Evolutionary conservation across 495 filamentous ascomycete species (phyloP).

Genomic region (Penicillium pancosmium): DNA sequence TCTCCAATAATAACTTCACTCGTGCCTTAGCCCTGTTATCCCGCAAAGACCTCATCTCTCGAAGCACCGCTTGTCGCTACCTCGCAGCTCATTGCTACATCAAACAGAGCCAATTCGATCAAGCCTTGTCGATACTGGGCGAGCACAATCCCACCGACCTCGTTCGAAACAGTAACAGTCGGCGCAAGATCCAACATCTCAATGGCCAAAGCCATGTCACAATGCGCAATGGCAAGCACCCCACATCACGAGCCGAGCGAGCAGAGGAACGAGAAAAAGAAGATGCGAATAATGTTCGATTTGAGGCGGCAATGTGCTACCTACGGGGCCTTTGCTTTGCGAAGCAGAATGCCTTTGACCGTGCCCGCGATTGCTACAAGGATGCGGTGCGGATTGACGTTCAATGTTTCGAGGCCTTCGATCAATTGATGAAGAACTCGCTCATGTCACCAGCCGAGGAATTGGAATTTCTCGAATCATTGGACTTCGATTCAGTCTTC

Average conservation of each 20-base stretch:
- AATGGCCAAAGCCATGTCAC: slow-evolving; percentile 54
- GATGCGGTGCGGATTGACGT: slow-evolving; percentile 95
- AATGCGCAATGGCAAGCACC: slow-evolving; percentile 47
- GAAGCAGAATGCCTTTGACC: slow-evolving; percentile 96
- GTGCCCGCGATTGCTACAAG: slow-evolving; percentile 97
- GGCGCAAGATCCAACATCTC: slow-evolving; percentile 60
- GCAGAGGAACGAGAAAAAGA: slow-evolving; percentile 68
- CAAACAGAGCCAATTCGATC: slow-evolving; percentile 84
- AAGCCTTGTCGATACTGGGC: slow-evolving; percentile 84
- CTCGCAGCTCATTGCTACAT: slow-evolving; percentile 92
- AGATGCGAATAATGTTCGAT: slow-evolving; percentile 71
- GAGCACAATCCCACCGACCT: slow-evolving; percentile 91
- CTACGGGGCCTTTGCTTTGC: slow-evolving; percentile 91
- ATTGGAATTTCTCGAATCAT: slow-evolving; percentile 84
- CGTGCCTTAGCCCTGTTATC: slow-evolving; percentile 82
- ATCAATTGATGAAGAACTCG: slow-evolving; percentile 95
- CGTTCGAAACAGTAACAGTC: slow-evolving; percentile 66
- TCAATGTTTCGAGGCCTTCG: slow-evolving; percentile 97
- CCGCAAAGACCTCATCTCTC: slow-evolving; percentile 79
- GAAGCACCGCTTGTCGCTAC: slow-evolving; percentile 84
- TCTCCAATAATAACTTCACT: slow-evolving; percentile 89
- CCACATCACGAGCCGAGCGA: slow-evolving; percentile 53
- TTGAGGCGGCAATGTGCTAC: slow-evolving; percentile 97
- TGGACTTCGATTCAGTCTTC: slow-evolving; percentile 85
- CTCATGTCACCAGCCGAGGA: slow-evolving; percentile 98